Evolutionary conservation across 805 yeast genomes (phyloP), one percentile per base, ranked within the genome.

Genomic region (Metschnikowia proteae): DNA sequence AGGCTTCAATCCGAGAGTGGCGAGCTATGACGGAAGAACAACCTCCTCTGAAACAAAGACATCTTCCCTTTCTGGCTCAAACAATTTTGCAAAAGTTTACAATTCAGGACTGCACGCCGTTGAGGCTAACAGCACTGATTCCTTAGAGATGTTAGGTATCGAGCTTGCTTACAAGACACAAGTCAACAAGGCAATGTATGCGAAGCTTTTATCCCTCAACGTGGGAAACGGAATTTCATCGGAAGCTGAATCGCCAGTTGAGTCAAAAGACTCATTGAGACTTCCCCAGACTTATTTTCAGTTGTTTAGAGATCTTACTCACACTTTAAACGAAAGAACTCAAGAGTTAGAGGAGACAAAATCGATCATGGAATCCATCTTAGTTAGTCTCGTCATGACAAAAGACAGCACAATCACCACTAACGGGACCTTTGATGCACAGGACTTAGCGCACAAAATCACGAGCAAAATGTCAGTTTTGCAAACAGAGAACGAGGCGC

Each of bases 381-480:
- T 71, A n/a, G 70, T 69, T 17, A 61, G 66, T 26, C 46, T 60
- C 23, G 53, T 64, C 25, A 53, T 68, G 56, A 58, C 52, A 38
- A 54, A 52, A 41, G 59, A 55, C 25, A 55, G 51, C 43, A 43
- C 58, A 8, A 63, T 70, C 23, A 79, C 82, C 1, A 71, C 73
- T 31, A 66, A 73, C 48, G 90, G 89, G 2, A 71, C 84, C 49
- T 84, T 80, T 61, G 95, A 88, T 58, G 84, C 81, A 44, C 82
- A 86, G 58, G 90, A 86, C 47, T 67, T 86, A 41, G 82, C 91
- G 10, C 94, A 88, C 60, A 83, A 83, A 57, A 79, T 87, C 50
- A 71, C 88, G 35, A 74, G 76, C 36, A 81, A 86, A 57, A 58
- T 88, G 54, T 79, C 79, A 46, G 68, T 76, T 49, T 66, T 88